Evolutionary conservation across 1,284 basidiomycete genomes (phyloP).

Genomic region (Cystobasidium pallidum): DNA sequence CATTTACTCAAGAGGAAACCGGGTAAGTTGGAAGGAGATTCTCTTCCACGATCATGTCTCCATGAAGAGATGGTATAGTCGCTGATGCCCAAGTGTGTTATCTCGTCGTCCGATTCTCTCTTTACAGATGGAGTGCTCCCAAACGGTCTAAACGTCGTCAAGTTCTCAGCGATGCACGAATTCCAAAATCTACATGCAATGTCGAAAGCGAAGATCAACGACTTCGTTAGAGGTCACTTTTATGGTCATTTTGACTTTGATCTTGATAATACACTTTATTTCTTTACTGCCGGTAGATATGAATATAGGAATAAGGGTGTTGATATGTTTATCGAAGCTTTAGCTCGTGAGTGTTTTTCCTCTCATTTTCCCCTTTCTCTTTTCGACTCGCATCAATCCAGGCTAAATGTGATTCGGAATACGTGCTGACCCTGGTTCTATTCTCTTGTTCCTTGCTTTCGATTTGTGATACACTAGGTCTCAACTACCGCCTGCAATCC

Average conservation of each 20-base stretch:
- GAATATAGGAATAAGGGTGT: constrained; percentile 99
- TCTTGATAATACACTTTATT: constrained; percentile 91
- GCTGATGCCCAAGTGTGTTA: neutral
- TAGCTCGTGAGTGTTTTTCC: constrained; percentile 68
- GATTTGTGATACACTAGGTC: constrained; percentile 54
- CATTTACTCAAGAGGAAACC: constrained; percentile 96
- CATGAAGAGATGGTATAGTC: no score
- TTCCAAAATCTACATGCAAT: constrained; percentile 92
- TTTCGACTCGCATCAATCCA: neutral
- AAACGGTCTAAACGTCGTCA: constrained; percentile 96
- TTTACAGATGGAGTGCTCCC: constrained; percentile 86
- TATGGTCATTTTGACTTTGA: constrained; percentile 78
- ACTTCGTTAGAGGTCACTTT: constrained; percentile 96
- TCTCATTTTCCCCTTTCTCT: neutral
- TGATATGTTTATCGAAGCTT: constrained; percentile 97
- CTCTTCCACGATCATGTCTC: no score
- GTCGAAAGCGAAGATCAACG: constrained; percentile 94
- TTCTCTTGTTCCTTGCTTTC: neutral
- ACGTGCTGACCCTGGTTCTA: neutral
- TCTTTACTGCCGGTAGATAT: constrained; percentile 98
- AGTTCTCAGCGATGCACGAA: constrained; percentile 92
- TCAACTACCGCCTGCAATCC: constrained; percentile 86
- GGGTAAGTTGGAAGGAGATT: constrained; percentile 50
- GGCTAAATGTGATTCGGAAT: no score
- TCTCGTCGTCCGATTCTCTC: neutral